Conservation (phyloP, 2,329 filamentous ascomycete species). For the Thelonectria rubi region DNA sequence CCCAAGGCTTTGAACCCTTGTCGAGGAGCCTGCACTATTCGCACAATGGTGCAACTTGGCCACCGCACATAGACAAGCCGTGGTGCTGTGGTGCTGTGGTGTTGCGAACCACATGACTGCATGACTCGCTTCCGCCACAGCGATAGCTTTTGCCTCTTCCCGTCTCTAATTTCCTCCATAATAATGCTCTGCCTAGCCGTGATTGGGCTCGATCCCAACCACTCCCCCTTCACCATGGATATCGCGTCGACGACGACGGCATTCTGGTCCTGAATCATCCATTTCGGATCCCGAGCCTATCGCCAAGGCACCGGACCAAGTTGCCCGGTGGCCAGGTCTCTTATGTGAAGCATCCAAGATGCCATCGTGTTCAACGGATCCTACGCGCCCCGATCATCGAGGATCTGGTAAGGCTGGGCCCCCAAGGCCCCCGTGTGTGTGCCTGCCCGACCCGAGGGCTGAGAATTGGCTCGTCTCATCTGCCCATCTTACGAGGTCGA, state of each 20-base stretch:
- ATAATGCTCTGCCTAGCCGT: neutral
- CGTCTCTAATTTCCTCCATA: neutral
- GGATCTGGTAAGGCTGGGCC: slow-evolving; percentile 21
- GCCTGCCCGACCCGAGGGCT: neutral
- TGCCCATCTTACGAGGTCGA: neutral
- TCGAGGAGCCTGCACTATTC: neutral
- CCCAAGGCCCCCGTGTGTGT: slow-evolving; percentile 1
- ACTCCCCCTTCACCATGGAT: neutral
- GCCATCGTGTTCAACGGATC: slow-evolving; percentile 10
- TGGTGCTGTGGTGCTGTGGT: slow-evolving; percentile 1
- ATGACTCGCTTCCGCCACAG: slow-evolving; percentile 11
- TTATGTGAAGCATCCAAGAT: slow-evolving; percentile 11
- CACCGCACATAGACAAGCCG: neutral
- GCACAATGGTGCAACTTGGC: slow-evolving; percentile 1
- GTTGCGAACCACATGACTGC: slow-evolving; percentile 11
- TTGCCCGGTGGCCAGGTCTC: neutral
- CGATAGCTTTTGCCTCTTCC: slow-evolving; percentile 4
- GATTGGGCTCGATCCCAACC: neutral
- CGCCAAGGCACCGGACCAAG: slow-evolving; percentile 4
- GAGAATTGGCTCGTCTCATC: neutral
- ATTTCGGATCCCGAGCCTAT: slow-evolving; percentile 1
- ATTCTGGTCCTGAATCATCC: neutral
- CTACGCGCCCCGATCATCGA: slow-evolving; percentile 20
- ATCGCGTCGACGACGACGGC: neutral
- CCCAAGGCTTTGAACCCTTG: neutral